A percentile compares a stretch with the other conserved stretches of the same genome.
Conservation (phyloP, 495 filamentous ascomycete species). For the Daldinia caldariorum region DNA sequence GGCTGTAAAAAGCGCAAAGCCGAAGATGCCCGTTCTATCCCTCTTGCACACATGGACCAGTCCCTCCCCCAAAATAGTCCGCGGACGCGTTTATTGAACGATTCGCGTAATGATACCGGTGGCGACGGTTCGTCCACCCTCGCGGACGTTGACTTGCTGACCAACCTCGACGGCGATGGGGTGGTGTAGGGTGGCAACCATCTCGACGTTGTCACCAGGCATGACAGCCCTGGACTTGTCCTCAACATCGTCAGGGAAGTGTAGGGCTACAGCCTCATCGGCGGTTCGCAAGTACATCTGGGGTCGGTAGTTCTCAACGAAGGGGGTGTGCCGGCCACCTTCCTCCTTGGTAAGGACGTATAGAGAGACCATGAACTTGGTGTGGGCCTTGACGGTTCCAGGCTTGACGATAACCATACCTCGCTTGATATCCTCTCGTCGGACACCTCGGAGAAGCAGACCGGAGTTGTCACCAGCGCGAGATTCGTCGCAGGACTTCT, state of each 20-base stretch:
- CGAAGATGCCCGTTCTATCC: conserved; percentile 38
- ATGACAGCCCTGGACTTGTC: conserved; percentile 81
- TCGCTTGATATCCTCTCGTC: conserved; percentile 89
- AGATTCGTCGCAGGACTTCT: conserved; percentile 96
- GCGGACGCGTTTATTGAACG: conserved; percentile 63
- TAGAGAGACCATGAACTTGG: conserved; percentile 91
- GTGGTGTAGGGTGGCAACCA: conserved; percentile 80
- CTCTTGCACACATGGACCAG: conserved; percentile 28
- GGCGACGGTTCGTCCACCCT: conserved; percentile 92
- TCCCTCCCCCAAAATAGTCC: conserved; percentile 22
- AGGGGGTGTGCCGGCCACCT: conserved; percentile 94
- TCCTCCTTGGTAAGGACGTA: conserved; percentile 98
- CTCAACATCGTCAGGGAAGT: conserved; percentile 80
- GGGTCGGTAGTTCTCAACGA: conserved; percentile 91
- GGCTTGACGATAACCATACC: conserved; percentile 93
- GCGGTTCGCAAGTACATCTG: conserved; percentile 96
- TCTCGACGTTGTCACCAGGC: conserved; percentile 99
- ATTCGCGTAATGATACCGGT: conserved; percentile 92
- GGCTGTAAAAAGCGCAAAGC: conserved; percentile 33
- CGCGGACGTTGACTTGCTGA: conserved; percentile 95
- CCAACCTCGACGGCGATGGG: conserved; percentile 88
- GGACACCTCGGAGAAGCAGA: conserved; percentile 91
- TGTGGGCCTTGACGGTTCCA: conserved; percentile 79
- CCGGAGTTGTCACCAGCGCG: conserved; percentile 98
- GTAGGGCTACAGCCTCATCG: conserved; percentile 83